Percentiles rank a stretch among this genome's conserved stretches.
phyloP scores from a whole-genome alignment of 805 yeast species.

The Candida peoriensis region DNA sequence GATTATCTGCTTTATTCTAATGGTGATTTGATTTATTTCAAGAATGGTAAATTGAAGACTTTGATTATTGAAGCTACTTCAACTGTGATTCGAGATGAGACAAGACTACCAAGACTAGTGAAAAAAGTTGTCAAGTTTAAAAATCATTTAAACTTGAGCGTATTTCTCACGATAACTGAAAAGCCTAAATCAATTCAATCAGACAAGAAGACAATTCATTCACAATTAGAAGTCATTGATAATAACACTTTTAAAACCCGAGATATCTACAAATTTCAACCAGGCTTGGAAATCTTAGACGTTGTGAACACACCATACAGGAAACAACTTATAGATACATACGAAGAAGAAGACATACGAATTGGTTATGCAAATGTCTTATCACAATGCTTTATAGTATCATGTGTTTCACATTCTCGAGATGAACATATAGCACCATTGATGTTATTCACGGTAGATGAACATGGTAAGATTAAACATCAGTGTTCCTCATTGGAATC shows the following conservation, averaged over 20 bases:
- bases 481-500: constrained; percentile 15
- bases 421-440: constrained; percentile 26
- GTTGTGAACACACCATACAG: constrained; percentile 19
- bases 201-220: constrained; percentile 9
- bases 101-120: constrained; percentile 8
- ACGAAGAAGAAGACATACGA: constrained; percentile 20
- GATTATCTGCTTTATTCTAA: constrained; percentile 3
- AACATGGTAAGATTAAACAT: constrained; percentile 27
- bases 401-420: constrained; percentile 30
- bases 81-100: constrained; percentile 7
- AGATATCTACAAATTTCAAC: constrained; percentile 13
- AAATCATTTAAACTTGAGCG: constrained; percentile 17
- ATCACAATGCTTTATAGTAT: constrained; percentile 31
- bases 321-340: constrained; percentile 17
- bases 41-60: background rate
- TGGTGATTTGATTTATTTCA: background rate
- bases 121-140: constrained; percentile 19
- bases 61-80: background rate
- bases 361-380: constrained; percentile 30
- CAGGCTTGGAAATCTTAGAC: constrained; percentile 23
- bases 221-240: constrained; percentile 21
- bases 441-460: constrained; percentile 31
- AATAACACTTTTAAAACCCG: constrained; percentile 20
- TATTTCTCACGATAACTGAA: constrained; percentile 17
- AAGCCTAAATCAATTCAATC: background rate